Conservation (phyloP, 108 stramenopile species). For the Pseudonitzschia delicatissima region DNA sequence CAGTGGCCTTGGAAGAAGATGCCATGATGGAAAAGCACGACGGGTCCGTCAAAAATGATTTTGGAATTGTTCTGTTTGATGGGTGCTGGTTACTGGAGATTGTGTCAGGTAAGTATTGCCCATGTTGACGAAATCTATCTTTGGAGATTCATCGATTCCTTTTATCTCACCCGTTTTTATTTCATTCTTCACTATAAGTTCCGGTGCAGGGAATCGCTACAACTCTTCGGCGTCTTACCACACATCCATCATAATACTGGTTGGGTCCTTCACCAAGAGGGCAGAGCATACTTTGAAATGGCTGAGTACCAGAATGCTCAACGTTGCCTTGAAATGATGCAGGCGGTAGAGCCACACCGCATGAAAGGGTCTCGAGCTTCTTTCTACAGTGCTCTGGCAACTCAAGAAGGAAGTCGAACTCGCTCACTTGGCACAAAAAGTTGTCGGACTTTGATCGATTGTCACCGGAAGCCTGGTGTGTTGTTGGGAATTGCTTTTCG, state of each 20-base stretch:
- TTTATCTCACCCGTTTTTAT: neutral
- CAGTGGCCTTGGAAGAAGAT: conserved; percentile 18
- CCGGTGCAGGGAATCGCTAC: conserved; percentile 74
- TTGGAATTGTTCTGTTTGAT: conserved; percentile 55
- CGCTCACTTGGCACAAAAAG: conserved; percentile 89
- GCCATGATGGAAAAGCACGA: conserved; percentile 26
- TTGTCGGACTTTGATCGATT: conserved; percentile 81
- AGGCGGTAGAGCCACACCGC: conserved; percentile 84
- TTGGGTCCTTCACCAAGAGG: conserved; percentile 92
- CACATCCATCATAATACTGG: conserved; percentile 82
- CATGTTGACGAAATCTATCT: neutral
- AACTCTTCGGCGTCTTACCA: conserved; percentile 75
- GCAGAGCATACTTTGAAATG: conserved; percentile 92
- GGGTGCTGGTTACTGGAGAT: conserved; percentile 59
- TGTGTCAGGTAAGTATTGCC: conserved; percentile 51
- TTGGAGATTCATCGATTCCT: neutral
- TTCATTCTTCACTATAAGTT: conserved; percentile 30
- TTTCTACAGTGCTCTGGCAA: conserved; percentile 94
- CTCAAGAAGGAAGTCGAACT: conserved; percentile 95
- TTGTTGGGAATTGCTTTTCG: conserved; percentile 96
- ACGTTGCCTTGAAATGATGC: conserved; percentile 79
- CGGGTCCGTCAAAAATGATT: conserved; percentile 31
- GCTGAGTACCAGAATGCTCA: conserved; percentile 90
- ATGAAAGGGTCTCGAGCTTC: conserved; percentile 90
- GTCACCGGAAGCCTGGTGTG: conserved; percentile 93